Percentiles rank a stretch among this genome's conserved stretches.
These are phyloP conservation scores for Ustilago crameri DNA, from an alignment of 1,284 basidiomycete genomes.

Conservation along the genomic window DNA sequence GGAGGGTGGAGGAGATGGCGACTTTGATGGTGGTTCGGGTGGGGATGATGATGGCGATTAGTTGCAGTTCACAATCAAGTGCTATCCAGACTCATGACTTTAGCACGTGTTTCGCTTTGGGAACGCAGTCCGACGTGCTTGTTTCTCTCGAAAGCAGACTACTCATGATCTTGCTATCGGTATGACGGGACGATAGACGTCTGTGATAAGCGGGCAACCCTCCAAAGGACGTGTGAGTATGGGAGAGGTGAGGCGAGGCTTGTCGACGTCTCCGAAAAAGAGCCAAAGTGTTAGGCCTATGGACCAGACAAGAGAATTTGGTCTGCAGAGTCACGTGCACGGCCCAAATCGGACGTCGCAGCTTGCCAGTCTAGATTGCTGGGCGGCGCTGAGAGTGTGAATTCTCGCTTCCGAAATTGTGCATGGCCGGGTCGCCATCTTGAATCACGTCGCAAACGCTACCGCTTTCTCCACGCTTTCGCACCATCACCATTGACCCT, in stretches of 20 bases:
- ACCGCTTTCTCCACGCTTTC: constrained; percentile 1
- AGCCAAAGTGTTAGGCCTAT: not conserved
- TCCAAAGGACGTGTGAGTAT: not conserved
- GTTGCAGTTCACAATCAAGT: not conserved
- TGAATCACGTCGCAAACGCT: not conserved
- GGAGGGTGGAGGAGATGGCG: constrained; percentile 26
- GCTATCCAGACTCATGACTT: too few species aligned
- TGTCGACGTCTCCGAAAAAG: not conserved
- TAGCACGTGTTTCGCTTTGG: too few species aligned
- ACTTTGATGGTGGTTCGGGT: constrained; percentile 39
- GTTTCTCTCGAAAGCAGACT: too few species aligned
- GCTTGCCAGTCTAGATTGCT: too few species aligned
- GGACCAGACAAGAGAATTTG: not conserved
- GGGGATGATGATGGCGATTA: constrained; percentile 49
- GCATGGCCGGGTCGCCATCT: not conserved
- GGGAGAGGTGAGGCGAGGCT: not conserved
- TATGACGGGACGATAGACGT: too few species aligned
- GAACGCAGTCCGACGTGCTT: too few species aligned
- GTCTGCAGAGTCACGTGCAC: constrained; percentile 13
- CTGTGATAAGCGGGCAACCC: too few species aligned
- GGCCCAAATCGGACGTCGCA: not conserved
- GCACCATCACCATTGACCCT: not conserved
- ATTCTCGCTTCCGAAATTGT: constrained; percentile 19
- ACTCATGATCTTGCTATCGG: too few species aligned
- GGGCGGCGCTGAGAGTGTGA: not conserved